Evolutionary conservation across 371 early-diverging fungal genomes (phyloP).

Genomic region (Haplosporangium sp.): DNA sequence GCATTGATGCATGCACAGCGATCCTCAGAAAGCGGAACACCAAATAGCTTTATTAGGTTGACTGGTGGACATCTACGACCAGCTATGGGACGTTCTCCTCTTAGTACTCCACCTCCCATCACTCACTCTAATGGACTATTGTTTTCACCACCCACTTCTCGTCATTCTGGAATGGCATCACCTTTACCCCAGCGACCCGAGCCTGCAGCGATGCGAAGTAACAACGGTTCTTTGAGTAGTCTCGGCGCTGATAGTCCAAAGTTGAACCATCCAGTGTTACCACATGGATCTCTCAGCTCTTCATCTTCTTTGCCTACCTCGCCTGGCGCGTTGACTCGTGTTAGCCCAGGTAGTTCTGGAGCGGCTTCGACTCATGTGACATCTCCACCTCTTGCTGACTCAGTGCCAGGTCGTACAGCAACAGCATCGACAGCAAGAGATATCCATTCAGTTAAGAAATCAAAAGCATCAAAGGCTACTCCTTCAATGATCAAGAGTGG

Average conservation of each 20-base stretch:
- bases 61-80: conserved; percentile 18
- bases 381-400: conserved; percentile 15
- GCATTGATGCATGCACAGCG: conserved; percentile 20
- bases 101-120: conserved; percentile 31
- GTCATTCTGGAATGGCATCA: conserved; percentile 33
- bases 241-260: conserved; percentile 22
- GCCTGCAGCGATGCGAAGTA: conserved; percentile 20
- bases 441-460: conserved; percentile 10
- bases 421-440: neutral
- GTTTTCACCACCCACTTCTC: conserved; percentile 37
- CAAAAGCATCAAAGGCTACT: conserved; percentile 17
- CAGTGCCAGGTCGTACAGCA: neutral
- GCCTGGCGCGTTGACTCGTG: conserved; percentile 13
- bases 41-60: conserved; percentile 12
- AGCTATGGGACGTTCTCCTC: conserved; percentile 20
- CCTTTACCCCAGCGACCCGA: conserved; percentile 43
- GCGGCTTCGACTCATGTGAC: neutral
- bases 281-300: conserved; percentile 20
- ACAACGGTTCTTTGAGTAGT: conserved; percentile 6
- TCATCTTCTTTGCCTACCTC: conserved; percentile 20
- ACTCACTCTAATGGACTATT: conserved; percentile 19
- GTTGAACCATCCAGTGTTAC: conserved; percentile 16
- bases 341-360: conserved; percentile 10
- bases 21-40: conserved; percentile 1
- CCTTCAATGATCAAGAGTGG: conserved; percentile 35